Evolutionary conservation across 768 basidiomycete species (phyloP), one percentile per base, ranked within the genome.

Genomic region (Xerocomus brunneocitrinus): DNA sequence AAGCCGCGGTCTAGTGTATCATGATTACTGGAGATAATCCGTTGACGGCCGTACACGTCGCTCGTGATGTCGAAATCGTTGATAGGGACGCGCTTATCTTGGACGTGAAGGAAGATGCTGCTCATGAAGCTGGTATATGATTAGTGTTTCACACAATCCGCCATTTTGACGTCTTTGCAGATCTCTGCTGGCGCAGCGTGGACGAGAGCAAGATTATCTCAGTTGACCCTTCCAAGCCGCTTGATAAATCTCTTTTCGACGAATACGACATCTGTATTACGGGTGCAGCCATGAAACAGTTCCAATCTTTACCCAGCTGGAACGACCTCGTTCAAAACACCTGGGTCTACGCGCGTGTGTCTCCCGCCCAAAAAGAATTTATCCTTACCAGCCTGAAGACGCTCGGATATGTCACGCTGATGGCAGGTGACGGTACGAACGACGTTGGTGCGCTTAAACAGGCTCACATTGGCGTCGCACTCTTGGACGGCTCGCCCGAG

Each of bases 11-110:
- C 31, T 24, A 97, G 93, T 98, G 97, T 67, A 78, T 98, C 53
- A 99, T 99, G 97, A 99, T 99, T 58, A 99, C 97, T 43, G 97
- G 97, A 35, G 97, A 99, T 69, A 98, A 98, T 68, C 97, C 97
- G 8, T 74, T 99, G 49, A 99, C 97, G 0, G 97, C 97, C 8
- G 85, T 91, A 0, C 97, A 98, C 66, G 95, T 99, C 42, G 97
- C 97, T 16, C 81, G 81, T 25, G 93, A 95, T 64, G 97, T 99
- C 8, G 95, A 99, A 64, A 98, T 98, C 56, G 87, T 99, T 19
- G 97, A 99, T 64, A 85, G 95, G 27, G 92, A 97, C 5, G 91
- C 86, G 2, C 80, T 98, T 28, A 98, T 98, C 55, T 76, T 99
- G 27, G 97, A 99, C 67, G 64, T 91, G 49, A 85, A 81, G 62